phyloP scores from a whole-genome alignment of 225 moss, liverwort and hornwort genomes.

The Polytrichum formosum region DNA sequence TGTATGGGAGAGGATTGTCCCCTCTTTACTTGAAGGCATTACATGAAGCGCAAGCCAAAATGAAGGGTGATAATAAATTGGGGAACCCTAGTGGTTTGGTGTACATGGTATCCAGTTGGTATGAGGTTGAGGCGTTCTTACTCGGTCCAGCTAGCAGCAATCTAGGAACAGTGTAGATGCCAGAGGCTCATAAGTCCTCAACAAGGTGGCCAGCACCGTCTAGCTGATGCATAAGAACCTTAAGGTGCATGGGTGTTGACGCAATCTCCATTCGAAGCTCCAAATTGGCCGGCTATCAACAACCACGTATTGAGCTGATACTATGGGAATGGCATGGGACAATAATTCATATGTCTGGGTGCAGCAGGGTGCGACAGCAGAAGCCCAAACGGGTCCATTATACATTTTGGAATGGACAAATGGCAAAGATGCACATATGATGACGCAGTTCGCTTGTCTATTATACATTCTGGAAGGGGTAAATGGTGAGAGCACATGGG shows the following conservation, averaged over 20 bases:
- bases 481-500: no score
- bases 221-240: not conserved
- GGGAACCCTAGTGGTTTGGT: constrained; percentile 26
- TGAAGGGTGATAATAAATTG: constrained; percentile 15
- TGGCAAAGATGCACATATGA: no score
- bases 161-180: not conserved
- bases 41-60: constrained; percentile 23
- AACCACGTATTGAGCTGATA: no score
- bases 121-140: constrained; percentile 84
- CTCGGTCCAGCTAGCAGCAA: constrained; percentile 29
- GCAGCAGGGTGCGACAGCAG: no score
- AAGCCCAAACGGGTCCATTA: no score
- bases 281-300: no score
- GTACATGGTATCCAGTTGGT: constrained; percentile 67
- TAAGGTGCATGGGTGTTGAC: not conserved
- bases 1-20: constrained; percentile 50
- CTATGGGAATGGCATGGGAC: no score
- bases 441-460: no score
- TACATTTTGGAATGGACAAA: no score
- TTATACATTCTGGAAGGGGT: no score
- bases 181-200: not conserved
- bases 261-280: not conserved
- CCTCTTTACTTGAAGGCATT: constrained; percentile 61
- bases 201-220: not conserved
- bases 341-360: no score